Evolutionary conservation across 306 rosid species (phyloP), one percentile per base, ranked within the genome.

Genomic region (Dicorynia guianensis): DNA sequence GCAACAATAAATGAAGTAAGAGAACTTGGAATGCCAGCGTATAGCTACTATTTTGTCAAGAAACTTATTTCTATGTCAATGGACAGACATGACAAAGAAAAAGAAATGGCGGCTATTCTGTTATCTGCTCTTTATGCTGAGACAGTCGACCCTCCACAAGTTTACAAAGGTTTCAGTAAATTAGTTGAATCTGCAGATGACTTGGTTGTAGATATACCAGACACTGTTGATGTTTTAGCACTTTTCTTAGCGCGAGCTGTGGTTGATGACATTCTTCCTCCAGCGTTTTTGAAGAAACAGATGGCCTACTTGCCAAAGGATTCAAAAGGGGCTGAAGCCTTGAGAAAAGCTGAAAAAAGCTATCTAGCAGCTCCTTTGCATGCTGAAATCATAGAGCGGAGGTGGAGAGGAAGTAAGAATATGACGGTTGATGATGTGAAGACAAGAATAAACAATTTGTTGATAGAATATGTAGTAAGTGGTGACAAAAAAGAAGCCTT

Each of bases 211-310:
- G 96, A 90, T 40, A 87, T 90, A 65, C 95, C 95, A 0, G 95
- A 87, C 76, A 60, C 92, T 0, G 84, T 90, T 3, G 96, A 90
- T 75, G 84, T 90, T 62, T 86, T 90, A 13, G 96, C 96, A 4
- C 77, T 90, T 71, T 90, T 90, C 82, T 55, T 90, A 76, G 90
- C 96, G 17, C 75, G 96, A 62, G 96, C 90, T 9, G 90, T 87
- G n/a, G 96, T 90, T 72, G 96, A 90, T 46, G 96, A 85, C 81
- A 90, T 90, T 44, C 92, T 90, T 63, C 96, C 96, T 30, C 96
- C 96, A 9, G 87, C 89, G 62, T 90, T 90, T 69, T 38, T 90
- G 70, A 90, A 85, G 73, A 90, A 87, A 63, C 83, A 87, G 67
- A 78, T 78, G 60, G 73, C 66, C 61, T 49, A 75, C 48, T 69